Evolutionary conservation across 805 yeast species (phyloP).

Genomic region (Blastobotrys terrestris): DNA sequence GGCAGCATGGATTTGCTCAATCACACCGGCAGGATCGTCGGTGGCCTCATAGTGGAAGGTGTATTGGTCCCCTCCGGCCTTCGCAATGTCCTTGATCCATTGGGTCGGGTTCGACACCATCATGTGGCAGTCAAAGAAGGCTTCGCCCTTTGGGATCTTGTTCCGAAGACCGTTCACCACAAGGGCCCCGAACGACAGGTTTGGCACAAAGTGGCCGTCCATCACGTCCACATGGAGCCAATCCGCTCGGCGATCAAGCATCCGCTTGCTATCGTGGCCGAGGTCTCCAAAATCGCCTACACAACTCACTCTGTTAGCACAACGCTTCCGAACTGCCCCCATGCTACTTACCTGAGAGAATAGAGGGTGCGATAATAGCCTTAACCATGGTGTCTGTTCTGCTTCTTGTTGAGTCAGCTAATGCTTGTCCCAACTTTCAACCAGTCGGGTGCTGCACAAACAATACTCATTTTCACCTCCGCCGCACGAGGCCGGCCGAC

Average conservation of each 20-base stretch:
- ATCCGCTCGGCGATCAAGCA: constrained; percentile 77
- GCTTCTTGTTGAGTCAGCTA: neutral
- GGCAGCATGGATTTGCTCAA: constrained; percentile 63
- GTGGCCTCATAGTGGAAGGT: constrained; percentile 96
- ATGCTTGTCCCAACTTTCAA: neutral
- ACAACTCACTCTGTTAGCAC: neutral
- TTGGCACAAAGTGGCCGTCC: constrained; percentile 99
- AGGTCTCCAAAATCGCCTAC: constrained; percentile 71
- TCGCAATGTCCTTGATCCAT: constrained; percentile 90
- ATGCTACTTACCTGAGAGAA: constrained; percentile 56
- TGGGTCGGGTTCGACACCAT: constrained; percentile 89
- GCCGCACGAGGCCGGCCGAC: too few species aligned
- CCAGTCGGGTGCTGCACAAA: too few species aligned
- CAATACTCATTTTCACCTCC: too few species aligned
- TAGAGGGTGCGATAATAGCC: constrained; percentile 76
- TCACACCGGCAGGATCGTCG: constrained; percentile 61
- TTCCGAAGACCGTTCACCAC: constrained; percentile 72
- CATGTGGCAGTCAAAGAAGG: constrained; percentile 93
- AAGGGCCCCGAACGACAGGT: constrained; percentile 90
- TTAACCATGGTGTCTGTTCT: constrained; percentile 17
- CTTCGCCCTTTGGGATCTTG: constrained; percentile 61
- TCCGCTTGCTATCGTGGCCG: constrained; percentile 79
- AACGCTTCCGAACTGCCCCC: neutral
- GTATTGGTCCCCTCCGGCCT: constrained; percentile 92
- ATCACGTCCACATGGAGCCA: constrained; percentile 98